phyloP scores from a whole-genome alignment of 768 basidiomycete genomes.

The Vararia minispora region DNA sequence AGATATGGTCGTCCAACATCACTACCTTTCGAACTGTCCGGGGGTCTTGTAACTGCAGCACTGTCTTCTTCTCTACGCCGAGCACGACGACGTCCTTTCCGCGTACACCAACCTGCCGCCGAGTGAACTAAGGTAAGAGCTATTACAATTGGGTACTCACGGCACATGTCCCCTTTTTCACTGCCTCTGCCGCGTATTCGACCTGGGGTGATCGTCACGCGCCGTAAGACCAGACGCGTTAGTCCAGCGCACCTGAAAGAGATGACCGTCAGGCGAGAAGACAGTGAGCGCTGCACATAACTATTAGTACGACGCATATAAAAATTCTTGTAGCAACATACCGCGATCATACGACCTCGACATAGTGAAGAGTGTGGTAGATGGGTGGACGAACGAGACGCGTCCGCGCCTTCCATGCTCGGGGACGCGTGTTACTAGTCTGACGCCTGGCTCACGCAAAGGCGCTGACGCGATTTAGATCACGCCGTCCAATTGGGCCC shows the following conservation, averaged over 20 bases:
- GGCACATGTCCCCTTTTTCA: slow-evolving; percentile 93
- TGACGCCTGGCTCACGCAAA: too few species aligned
- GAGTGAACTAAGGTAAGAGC: slow-evolving; percentile 9
- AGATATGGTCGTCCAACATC: slow-evolving; percentile 96
- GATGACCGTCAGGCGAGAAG: slow-evolving; percentile 97
- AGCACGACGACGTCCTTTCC: slow-evolving; percentile 92
- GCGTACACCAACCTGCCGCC: slow-evolving; percentile 81
- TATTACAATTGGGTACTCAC: slow-evolving; percentile 32
- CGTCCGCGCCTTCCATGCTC: too few species aligned
- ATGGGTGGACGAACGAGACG: too few species aligned
- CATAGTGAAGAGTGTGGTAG: slow-evolving; percentile 35
- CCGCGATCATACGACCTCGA: slow-evolving; percentile 98
- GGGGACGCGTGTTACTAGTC: too few species aligned
- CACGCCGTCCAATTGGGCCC: too few species aligned
- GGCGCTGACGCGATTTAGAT: too few species aligned
- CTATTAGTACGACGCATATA: slow-evolving; percentile 1
- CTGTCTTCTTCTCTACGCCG: slow-evolving; percentile 98
- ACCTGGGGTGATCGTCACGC: slow-evolving; percentile 46
- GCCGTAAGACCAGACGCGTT: background rate
- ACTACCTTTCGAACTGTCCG: slow-evolving; percentile 96
- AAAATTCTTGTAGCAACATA: slow-evolving; percentile 23
- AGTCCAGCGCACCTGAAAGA: slow-evolving; percentile 67
- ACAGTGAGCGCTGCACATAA: slow-evolving; percentile 72
- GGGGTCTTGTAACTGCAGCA: slow-evolving; percentile 95
- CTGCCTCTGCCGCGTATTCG: slow-evolving; percentile 98